These are phyloP conservation scores for Eucalyptus fibrosa DNA, from an alignment of 345 rosid species.

Conservation along the genomic window DNA sequence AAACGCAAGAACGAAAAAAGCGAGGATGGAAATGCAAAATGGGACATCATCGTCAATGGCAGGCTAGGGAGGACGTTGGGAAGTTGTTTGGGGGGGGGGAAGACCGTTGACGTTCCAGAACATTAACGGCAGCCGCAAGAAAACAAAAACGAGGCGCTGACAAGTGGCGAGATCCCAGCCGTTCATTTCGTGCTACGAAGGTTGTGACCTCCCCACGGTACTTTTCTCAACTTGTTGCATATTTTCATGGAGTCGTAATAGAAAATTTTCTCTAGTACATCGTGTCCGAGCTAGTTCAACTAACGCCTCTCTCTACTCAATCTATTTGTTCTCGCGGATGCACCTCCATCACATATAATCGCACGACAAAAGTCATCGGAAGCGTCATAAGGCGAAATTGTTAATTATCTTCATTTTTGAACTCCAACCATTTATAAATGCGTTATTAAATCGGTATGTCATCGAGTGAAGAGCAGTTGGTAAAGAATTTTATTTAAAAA, in stretches of 20 bases:
- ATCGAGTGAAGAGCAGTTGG: not conserved
- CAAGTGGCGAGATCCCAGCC: not conserved
- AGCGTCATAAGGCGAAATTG: rapidly evolving
- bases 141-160: not conserved
- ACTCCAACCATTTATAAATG: not conserved
- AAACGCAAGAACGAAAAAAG: too few species aligned
- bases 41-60: not conserved
- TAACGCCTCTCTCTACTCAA: not conserved
- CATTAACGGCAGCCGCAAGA: not conserved
- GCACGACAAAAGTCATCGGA: rapidly evolving
- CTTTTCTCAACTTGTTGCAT: not conserved
- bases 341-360: not conserved
- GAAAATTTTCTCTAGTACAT: not conserved
- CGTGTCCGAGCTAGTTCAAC: not conserved
- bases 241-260: not conserved
- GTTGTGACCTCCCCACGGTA: not conserved
- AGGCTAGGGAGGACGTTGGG: not conserved
- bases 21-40: not conserved
- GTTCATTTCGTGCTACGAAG: not conserved
- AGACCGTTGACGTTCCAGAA: not conserved
- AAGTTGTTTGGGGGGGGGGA: not conserved
- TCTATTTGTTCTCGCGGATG: not conserved
- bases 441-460: rapidly evolving
- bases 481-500: not conserved
- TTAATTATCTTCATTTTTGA: not conserved